A percentile compares a stretch with the other conserved stretches of the same genome.
Conservation (phyloP, 306 rosid species). For the Dalbergia cochinchinensis region DNA sequence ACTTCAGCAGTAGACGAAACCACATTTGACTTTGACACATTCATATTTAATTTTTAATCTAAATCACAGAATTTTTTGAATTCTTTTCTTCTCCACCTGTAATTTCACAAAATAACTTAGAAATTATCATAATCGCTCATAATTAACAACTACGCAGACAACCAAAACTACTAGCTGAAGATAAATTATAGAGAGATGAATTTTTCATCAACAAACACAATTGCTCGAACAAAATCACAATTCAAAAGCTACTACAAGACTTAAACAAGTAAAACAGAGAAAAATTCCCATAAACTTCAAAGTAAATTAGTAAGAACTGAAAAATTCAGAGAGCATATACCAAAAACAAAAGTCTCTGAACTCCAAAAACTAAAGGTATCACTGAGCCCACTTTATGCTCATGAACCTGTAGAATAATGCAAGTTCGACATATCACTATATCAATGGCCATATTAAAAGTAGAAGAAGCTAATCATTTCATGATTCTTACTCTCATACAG, state of each 20-base stretch:
- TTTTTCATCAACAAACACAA: not conserved
- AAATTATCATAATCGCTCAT: not conserved
- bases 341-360: too few species aligned
- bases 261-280: not conserved
- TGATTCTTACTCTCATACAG: too few species aligned
- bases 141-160: not conserved
- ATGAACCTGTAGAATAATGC: too few species aligned
- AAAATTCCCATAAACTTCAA: not conserved
- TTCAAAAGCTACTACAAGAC: not conserved
- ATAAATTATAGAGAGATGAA: not conserved
- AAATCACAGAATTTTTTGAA: not conserved
- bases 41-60: too few species aligned
- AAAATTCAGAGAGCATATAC: slow-evolving; percentile 30
- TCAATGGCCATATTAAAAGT: too few species aligned
- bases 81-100: not conserved
- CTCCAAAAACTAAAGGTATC: too few species aligned
- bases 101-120: not conserved
- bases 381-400: too few species aligned
- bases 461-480: too few species aligned
- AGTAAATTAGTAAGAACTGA: not conserved
- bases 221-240: not conserved
- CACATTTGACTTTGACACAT: too few species aligned
- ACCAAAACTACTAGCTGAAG: not conserved
- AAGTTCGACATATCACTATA: too few species aligned
- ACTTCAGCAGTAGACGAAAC: too few species aligned